phyloP scores from a whole-genome alignment of 2,329 filamentous ascomycete species.

The Fusarium verrucosum region DNA sequence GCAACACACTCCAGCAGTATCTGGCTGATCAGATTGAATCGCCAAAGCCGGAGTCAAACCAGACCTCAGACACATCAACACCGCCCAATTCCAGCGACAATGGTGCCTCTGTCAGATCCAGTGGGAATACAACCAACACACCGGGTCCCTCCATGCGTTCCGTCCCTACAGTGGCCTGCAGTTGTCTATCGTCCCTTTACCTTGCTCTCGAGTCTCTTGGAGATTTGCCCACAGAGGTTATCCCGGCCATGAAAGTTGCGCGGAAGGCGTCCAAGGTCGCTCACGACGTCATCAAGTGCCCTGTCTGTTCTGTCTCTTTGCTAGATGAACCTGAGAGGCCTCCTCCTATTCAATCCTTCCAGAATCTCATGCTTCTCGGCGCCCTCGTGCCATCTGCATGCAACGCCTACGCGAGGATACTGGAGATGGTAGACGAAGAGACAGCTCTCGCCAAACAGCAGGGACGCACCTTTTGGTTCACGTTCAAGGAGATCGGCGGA shows the following conservation, averaged over 20 bases:
- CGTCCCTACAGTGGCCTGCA: slow-evolving; percentile 51
- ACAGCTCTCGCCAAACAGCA: slow-evolving; percentile 55
- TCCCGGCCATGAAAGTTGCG: slow-evolving; percentile 58
- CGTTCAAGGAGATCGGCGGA: slow-evolving; percentile 59
- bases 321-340: slow-evolving; percentile 48
- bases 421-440: slow-evolving; percentile 65
- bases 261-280: slow-evolving; percentile 59
- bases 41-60: slow-evolving; percentile 11
- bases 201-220: slow-evolving; percentile 61
- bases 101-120: slow-evolving; percentile 33
- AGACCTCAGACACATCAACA: slow-evolving; percentile 35
- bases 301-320: slow-evolving; percentile 56
- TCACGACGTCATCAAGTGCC: slow-evolving; percentile 62
- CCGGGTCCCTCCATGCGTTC: slow-evolving; percentile 29
- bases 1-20: slow-evolving; percentile 42
- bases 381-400: slow-evolving; percentile 66
- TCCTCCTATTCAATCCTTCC: slow-evolving; percentile 60
- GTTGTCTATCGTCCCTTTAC: slow-evolving; percentile 61
- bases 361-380: slow-evolving; percentile 67
- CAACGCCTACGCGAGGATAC: slow-evolving; percentile 65
- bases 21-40: slow-evolving; percentile 37
- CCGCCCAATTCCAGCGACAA: slow-evolving; percentile 37
- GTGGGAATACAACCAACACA: slow-evolving; percentile 14
- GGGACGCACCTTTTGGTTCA: slow-evolving; percentile 55
- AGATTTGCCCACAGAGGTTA: slow-evolving; percentile 56